Evolutionary conservation across 106 monocot species (phyloP).

Genomic region (Acorus calamus): DNA sequence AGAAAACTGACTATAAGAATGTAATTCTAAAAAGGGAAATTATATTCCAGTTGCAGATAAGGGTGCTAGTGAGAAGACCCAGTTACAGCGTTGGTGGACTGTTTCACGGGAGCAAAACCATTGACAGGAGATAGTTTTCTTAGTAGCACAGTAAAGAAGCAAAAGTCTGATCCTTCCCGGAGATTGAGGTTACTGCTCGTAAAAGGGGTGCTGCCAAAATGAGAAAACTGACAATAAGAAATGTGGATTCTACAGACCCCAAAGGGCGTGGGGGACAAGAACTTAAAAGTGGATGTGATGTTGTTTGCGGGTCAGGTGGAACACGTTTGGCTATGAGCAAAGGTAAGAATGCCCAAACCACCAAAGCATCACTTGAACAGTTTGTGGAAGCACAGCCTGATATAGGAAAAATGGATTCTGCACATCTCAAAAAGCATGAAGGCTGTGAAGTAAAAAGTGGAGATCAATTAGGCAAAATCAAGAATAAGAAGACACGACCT

Average conservation of each 20-base stretch:
- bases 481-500: background rate
- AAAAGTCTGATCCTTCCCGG: background rate
- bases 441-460: too few relatives aligned
- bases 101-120: slow-evolving; percentile 17
- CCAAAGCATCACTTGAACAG: too few relatives aligned
- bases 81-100: slow-evolving; percentile 11
- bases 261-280: too few relatives aligned
- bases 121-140: slow-evolving; percentile 9
- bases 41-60: slow-evolving; percentile 6
- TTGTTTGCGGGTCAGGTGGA: too few relatives aligned
- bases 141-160: slow-evolving; percentile 17
- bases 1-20: background rate
- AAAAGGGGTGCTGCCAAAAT: slow-evolving; percentile 8
- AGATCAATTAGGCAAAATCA: too few relatives aligned
- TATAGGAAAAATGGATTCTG: too few relatives aligned
- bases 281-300: too few relatives aligned
- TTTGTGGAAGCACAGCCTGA: too few relatives aligned
- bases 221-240: background rate
- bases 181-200: background rate
- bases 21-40: slow-evolving; percentile 5
- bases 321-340: too few relatives aligned
- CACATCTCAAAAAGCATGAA: too few relatives aligned
- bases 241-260: background rate
- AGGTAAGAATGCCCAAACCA: too few relatives aligned
- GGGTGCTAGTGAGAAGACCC: slow-evolving; percentile 9